Percentiles rank a stretch among this genome's conserved stretches.
phyloP scores from a whole-genome alignment of 2,329 filamentous ascomycete species.

The Arthrocladium fulminans region DNA sequence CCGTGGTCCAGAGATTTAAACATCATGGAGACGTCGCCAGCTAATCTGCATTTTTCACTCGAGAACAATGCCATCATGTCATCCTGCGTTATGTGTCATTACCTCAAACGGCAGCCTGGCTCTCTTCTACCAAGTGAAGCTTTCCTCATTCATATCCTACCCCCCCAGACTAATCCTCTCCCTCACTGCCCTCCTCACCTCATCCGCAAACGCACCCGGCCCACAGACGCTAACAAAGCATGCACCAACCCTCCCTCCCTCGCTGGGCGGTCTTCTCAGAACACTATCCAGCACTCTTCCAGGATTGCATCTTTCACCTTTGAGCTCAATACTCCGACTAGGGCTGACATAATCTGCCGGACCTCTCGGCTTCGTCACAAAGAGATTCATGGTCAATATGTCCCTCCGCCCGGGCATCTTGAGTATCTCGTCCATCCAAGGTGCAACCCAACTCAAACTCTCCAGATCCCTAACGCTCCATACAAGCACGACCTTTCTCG shows the following conservation, averaged over 20 bases:
- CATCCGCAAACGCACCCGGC: constrained; percentile 54
- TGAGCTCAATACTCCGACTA: constrained; percentile 54
- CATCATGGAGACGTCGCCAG: too few relatives aligned
- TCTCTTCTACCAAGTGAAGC: constrained; percentile 49
- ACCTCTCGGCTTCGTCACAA: constrained; percentile 52
- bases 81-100: too few relatives aligned
- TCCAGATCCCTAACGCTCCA: constrained; percentile 56
- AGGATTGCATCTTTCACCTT: constrained; percentile 49
- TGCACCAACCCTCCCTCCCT: constrained; percentile 45
- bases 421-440: constrained; percentile 58
- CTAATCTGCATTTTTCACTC: too few relatives aligned
- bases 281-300: constrained; percentile 50
- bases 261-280: constrained; percentile 25
- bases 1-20: too few relatives aligned
- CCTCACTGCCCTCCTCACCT: constrained; percentile 48
- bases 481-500: constrained; percentile 51
- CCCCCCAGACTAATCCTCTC: constrained; percentile 42
- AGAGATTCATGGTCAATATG: constrained; percentile 52
- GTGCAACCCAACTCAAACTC: constrained; percentile 53
- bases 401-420: constrained; percentile 51
- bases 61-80: too few relatives aligned
- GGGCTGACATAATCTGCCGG: constrained; percentile 46
- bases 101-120: too few relatives aligned
- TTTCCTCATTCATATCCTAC: constrained; percentile 57
- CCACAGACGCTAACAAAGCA: constrained; percentile 56